Evolutionary conservation across 352 stramenopile species (phyloP).

Genomic region (Labyrinthula sp.): DNA sequence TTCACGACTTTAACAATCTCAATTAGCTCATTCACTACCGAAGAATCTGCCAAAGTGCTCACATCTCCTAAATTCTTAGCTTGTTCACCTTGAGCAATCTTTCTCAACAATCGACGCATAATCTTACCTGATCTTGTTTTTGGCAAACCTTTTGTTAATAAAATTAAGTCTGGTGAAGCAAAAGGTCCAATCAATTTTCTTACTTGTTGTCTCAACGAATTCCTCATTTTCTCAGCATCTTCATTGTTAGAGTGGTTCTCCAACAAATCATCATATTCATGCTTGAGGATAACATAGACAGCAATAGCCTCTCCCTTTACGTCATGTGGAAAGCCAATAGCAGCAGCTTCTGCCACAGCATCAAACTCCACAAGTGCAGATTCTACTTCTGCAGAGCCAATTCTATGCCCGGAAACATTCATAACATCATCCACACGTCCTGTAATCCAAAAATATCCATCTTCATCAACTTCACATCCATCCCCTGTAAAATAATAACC

Average conservation of each 20-base stretch:
- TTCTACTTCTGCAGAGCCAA: constrained; percentile 61
- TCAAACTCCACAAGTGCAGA: constrained; percentile 67
- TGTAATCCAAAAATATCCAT: constrained; percentile 96
- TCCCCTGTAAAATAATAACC: constrained; percentile 88
- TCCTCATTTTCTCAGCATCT: too few species aligned
- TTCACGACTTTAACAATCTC: too few species aligned
- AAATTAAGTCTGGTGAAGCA: constrained; percentile 79
- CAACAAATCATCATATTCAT: constrained; percentile 40
- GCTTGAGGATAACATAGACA: constrained; percentile 56
- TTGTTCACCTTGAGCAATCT: constrained; percentile 88
- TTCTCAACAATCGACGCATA: constrained; percentile 91
- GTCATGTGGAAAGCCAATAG: constrained; percentile 75
- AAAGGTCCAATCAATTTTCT: constrained; percentile 80
- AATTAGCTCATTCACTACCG: constrained; percentile 74
- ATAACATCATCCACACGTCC: constrained; percentile 90
- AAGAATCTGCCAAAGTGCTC: constrained; percentile 81
- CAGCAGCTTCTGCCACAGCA: constrained; percentile 70
- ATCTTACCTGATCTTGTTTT: constrained; percentile 94
- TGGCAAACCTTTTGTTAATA: constrained; percentile 63
- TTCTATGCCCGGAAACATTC: constrained; percentile 70
- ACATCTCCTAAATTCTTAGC: constrained; percentile 77
- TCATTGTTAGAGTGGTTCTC: too few species aligned
- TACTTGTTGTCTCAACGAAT: constrained; percentile 49
- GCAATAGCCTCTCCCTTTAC: constrained; percentile 90
- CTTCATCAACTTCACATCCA: constrained; percentile 55